Conservation (phyloP, 2,329 filamentous ascomycete genomes). For the Cladosporium sp. region DNA sequence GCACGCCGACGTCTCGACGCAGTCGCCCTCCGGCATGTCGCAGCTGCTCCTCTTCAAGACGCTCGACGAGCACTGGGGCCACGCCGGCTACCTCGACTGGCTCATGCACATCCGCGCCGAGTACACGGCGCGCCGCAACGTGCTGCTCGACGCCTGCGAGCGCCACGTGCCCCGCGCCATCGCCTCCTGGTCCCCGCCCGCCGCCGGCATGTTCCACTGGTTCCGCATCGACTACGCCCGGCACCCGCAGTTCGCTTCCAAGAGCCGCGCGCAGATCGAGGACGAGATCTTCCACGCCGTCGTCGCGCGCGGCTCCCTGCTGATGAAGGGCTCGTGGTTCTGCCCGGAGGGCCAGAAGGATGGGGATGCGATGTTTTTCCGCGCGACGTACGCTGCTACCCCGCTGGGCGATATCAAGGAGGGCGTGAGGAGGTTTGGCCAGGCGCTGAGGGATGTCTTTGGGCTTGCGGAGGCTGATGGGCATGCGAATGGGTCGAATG, state of each 20-base stretch:
- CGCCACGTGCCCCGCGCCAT: conserved; percentile 66
- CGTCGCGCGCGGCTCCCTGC: conserved; percentile 69
- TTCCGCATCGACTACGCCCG: conserved; percentile 59
- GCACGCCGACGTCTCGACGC: conserved; percentile 75
- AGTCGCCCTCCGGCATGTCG: conserved; percentile 77
- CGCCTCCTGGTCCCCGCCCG: conserved; percentile 71
- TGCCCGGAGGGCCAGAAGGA: conserved; percentile 60
- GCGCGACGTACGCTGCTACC: conserved; percentile 82
- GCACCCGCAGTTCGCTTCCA: conserved; percentile 55
- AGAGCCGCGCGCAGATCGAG: conserved; percentile 61
- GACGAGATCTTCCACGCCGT: conserved; percentile 76
- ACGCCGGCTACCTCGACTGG: conserved; percentile 84
- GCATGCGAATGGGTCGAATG: conserved; percentile 11
- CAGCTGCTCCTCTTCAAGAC: conserved; percentile 84
- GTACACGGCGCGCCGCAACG: conserved; percentile 74
- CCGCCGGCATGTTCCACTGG: conserved; percentile 94
- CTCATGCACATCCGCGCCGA: conserved; percentile 71
- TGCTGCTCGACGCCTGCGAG: conserved; percentile 73
- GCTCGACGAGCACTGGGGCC: conserved; percentile 90
- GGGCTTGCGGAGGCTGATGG: conserved; percentile 30
- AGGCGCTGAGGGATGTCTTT: conserved; percentile 61
- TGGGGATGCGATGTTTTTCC: conserved; percentile 69
- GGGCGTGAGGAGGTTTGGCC: conserved; percentile 59
- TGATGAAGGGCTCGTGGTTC: conserved; percentile 89
- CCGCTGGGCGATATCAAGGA: conserved; percentile 46